Evolutionary conservation across 768 basidiomycete genomes (phyloP).

Genomic region (Boletus sensibilis): DNA sequence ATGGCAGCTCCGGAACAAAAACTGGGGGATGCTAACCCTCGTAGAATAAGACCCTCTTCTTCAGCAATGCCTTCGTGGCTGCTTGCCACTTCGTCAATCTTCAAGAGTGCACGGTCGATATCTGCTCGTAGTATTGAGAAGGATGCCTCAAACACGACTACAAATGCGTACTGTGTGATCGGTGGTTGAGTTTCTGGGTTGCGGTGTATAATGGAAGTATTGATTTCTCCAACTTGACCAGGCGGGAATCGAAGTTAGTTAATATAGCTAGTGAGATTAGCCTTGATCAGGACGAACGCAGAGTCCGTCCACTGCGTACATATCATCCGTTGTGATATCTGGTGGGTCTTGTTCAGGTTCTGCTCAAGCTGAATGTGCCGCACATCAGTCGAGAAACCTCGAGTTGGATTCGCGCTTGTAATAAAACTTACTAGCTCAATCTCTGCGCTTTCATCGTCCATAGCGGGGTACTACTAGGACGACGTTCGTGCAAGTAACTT

Average conservation of each 20-base stretch:
- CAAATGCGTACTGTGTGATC: constrained; percentile 62
- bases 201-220: constrained; percentile 81
- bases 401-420: not conserved
- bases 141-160: not conserved
- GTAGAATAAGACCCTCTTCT: constrained; percentile 75
- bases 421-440: constrained; percentile 20
- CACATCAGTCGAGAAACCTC: not conserved
- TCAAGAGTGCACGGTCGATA: constrained; percentile 73
- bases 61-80: constrained; percentile 72
- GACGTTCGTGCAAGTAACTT: not conserved
- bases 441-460: constrained; percentile 31
- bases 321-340: constrained; percentile 84
- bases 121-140: constrained; percentile 43
- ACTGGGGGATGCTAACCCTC: constrained; percentile 50
- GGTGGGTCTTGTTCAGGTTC: constrained; percentile 81
- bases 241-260: constrained; percentile 77
- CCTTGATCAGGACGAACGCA: not conserved
- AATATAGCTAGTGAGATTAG: constrained; percentile 63
- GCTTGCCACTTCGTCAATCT: constrained; percentile 77
- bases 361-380: constrained; percentile 63
- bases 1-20: not conserved
- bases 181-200: constrained; percentile 69
- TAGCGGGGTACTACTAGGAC: not conserved
- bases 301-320: constrained; percentile 48
- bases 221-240: constrained; percentile 82